Percentiles rank a stretch among this genome's conserved stretches.
These are phyloP conservation scores for Lobosporangium transversale DNA, from an alignment of 192 early-diverging fungal genomes.

Conservation along the genomic window DNA sequence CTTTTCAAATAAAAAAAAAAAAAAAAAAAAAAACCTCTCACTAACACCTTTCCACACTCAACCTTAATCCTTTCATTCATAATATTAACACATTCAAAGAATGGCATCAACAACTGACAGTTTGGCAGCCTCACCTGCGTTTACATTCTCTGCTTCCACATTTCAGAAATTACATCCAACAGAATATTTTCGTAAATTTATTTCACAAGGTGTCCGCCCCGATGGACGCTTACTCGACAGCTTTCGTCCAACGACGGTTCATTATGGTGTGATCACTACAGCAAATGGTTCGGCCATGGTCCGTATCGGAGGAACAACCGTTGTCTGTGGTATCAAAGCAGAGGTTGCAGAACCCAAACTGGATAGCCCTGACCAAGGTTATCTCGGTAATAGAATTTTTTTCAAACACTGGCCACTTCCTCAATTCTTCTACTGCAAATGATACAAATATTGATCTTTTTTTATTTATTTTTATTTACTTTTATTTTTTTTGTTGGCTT, in stretches of 20 bases:
- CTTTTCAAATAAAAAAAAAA: too few relatives aligned
- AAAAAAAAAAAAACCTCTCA: slow-evolving; percentile 4
- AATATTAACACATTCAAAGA: slow-evolving; percentile 3
- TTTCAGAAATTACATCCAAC: slow-evolving; percentile 89
- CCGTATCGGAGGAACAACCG: slow-evolving; percentile 87
- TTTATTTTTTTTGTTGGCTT: background rate
- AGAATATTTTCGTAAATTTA: slow-evolving; percentile 88
- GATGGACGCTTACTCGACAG: slow-evolving; percentile 79
- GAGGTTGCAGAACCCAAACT: slow-evolving; percentile 87
- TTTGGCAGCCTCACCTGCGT: slow-evolving; percentile 27
- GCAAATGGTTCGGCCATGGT: slow-evolving; percentile 90
- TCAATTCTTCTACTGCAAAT: too few relatives aligned
- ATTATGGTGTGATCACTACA: slow-evolving; percentile 74
- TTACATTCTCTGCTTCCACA: slow-evolving; percentile 65
- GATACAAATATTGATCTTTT: background rate
- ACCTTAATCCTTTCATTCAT: too few relatives aligned
- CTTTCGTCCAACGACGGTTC: slow-evolving; percentile 75
- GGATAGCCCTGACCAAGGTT: slow-evolving; percentile 75
- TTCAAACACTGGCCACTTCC: too few relatives aligned
- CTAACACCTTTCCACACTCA: too few relatives aligned
- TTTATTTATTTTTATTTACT: slow-evolving; percentile 1
- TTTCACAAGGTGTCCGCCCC: slow-evolving; percentile 80
- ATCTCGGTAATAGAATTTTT: too few relatives aligned
- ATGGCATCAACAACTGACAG: slow-evolving; percentile 3
- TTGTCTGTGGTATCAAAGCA: slow-evolving; percentile 94